Conservation (phyloP, 1,284 basidiomycete species). For the Microbotryum scabiosae region DNA sequence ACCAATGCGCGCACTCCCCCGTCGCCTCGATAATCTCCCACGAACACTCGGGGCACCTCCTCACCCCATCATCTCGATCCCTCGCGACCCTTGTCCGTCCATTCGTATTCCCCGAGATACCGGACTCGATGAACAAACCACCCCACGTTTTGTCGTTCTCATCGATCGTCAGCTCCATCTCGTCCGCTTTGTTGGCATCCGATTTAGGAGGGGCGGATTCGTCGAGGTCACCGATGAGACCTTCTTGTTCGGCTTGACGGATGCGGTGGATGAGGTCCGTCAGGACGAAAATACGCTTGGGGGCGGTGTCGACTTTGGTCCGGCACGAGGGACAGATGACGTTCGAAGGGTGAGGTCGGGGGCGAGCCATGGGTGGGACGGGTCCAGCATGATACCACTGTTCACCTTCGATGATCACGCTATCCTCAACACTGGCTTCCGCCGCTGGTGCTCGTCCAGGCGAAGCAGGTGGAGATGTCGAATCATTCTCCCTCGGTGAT, state of each 20-base stretch:
- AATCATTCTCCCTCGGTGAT: not conserved
- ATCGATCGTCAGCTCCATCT: not conserved
- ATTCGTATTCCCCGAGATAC: not conserved
- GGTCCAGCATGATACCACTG: not conserved
- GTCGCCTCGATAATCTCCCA: constrained; percentile 1
- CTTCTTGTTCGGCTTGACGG: not conserved
- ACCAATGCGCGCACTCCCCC: not conserved
- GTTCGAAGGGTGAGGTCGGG: not conserved
- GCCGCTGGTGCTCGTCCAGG: not conserved
- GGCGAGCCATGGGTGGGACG: not conserved
- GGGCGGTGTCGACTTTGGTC: not conserved
- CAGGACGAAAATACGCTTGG: not conserved
- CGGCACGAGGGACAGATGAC: not conserved
- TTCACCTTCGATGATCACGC: not conserved
- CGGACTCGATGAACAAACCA: not conserved
- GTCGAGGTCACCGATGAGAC: not conserved
- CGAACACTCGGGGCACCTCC: not conserved
- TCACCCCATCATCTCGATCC: not conserved
- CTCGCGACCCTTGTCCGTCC: not conserved
- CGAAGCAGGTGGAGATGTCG: not conserved
- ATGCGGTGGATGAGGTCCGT: not conserved
- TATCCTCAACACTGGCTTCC: not conserved
- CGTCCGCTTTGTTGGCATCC: not conserved
- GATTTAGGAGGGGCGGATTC: not conserved
- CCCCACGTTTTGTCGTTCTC: not conserved